A percentile compares a stretch with the other conserved stretches of the same genome.
Evolutionary conservation across 148 eudicot genomes (phyloP).

Genomic region (Diospyros kaki): DNA sequence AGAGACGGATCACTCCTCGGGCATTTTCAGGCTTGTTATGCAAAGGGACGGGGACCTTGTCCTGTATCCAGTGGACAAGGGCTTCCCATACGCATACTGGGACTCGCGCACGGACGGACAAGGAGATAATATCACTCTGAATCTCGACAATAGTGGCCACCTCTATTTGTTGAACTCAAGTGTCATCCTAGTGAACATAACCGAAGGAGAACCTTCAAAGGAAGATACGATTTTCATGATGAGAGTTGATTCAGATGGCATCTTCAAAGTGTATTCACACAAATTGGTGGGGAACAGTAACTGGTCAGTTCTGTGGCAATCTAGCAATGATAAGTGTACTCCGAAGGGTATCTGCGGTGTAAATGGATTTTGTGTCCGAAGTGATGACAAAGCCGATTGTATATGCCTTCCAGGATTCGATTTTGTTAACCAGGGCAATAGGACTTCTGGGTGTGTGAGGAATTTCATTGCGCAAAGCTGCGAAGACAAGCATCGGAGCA

Average conservation of each 20-base stretch:
- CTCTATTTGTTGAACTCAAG: slow-evolving; percentile 25
- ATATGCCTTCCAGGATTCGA: slow-evolving; percentile 32
- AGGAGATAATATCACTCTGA: slow-evolving; percentile 20
- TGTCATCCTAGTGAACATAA: slow-evolving; percentile 9
- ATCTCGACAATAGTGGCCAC: slow-evolving; percentile 20
- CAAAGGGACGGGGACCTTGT: slow-evolving; percentile 28
- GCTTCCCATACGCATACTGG: slow-evolving; percentile 11
- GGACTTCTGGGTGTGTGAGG: slow-evolving; percentile 28
- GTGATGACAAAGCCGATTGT: slow-evolving; percentile 14
- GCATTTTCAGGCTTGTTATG: slow-evolving; percentile 25
- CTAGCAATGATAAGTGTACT: slow-evolving; percentile 14
- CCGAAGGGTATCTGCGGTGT: slow-evolving; percentile 32
- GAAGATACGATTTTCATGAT: not conserved
- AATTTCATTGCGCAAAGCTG: slow-evolving; percentile 19
- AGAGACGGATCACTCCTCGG: slow-evolving; percentile 8
- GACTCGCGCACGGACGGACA: not conserved
- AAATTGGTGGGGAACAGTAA: not conserved
- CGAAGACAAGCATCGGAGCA: not conserved
- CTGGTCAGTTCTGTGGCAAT: slow-evolving; percentile 18
- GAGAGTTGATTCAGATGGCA: slow-evolving; percentile 33
- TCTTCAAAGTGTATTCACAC: slow-evolving; percentile 25
- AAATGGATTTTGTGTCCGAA: slow-evolving; percentile 21
- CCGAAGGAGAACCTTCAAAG: slow-evolving; percentile 1
- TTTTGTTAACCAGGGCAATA: slow-evolving; percentile 3
- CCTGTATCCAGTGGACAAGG: slow-evolving; percentile 12